Evolutionary conservation across 495 filamentous ascomycete species (phyloP).

Genomic region (Tuber umbilicatum): DNA sequence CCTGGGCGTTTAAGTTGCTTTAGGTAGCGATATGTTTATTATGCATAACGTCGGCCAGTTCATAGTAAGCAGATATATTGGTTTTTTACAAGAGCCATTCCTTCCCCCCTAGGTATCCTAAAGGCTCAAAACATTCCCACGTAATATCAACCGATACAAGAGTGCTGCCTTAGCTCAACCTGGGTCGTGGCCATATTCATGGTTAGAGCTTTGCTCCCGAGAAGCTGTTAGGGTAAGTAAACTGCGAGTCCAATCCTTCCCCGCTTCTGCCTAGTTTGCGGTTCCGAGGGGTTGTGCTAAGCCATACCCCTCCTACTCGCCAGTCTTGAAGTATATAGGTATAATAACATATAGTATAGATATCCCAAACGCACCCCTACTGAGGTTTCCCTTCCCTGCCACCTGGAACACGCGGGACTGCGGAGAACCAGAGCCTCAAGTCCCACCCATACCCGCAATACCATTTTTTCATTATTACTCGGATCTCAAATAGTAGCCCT

Average conservation of each 20-base stretch:
- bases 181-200: not conserved
- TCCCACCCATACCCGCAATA: not conserved
- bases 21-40: not conserved
- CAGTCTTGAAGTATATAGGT: not conserved
- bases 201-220: not conserved
- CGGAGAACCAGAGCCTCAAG: not conserved
- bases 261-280: not conserved
- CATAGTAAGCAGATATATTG: not conserved
- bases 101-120: not conserved
- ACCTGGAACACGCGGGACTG: not conserved
- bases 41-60: not conserved
- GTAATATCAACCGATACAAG: not conserved
- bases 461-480: not conserved
- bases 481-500: not conserved
- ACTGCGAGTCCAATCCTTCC: not conserved
- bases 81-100: not conserved
- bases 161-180: not conserved
- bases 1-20: not conserved
- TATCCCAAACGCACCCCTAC: not conserved
- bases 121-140: not conserved
- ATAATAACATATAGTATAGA: not conserved
- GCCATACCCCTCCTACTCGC: not conserved
- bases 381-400: not conserved
- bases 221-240: not conserved
- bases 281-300: not conserved